phyloP scores from a whole-genome alignment of 108 stramenopile genomes.

The Nannochloropsis granulata region DNA sequence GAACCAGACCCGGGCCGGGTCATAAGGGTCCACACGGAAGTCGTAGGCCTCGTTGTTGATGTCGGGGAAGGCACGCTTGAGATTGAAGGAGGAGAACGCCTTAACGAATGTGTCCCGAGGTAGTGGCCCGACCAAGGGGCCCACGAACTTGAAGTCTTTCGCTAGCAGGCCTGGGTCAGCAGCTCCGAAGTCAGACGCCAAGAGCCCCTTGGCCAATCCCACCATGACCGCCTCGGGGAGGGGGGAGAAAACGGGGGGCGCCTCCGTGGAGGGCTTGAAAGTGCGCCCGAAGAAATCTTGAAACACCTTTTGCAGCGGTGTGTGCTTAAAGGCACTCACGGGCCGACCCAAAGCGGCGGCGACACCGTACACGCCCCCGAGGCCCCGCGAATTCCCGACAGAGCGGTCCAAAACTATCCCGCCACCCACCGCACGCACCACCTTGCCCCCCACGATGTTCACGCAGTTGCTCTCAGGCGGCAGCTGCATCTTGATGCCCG shows the following conservation, averaged over 20 bases:
- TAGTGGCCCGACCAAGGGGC: slow-evolving; percentile 33
- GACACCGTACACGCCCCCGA: slow-evolving; percentile 19
- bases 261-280: background rate
- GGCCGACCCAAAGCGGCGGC: slow-evolving; percentile 17
- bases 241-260: background rate
- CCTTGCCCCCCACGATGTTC: background rate
- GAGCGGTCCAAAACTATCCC: slow-evolving; percentile 5
- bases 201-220: background rate
- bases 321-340: slow-evolving; percentile 9
- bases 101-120: background rate
- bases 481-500: background rate
- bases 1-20: slow-evolving; percentile 34
- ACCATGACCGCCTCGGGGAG: slow-evolving; percentile 10
- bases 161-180: slow-evolving; percentile 19
- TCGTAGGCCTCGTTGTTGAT: slow-evolving; percentile 20
- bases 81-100: slow-evolving; percentile 7
- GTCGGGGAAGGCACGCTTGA: slow-evolving; percentile 15
- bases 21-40: slow-evolving; percentile 34
- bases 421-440: background rate
- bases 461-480: slow-evolving; percentile 19
- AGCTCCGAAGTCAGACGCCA: background rate
- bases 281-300: slow-evolving; percentile 10
- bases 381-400: slow-evolving; percentile 9
- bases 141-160: slow-evolving; percentile 13
- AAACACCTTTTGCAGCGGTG: slow-evolving; percentile 5